phyloP scores from a whole-genome alignment of 768 basidiomycete genomes.

The Trametes maxima region DNA sequence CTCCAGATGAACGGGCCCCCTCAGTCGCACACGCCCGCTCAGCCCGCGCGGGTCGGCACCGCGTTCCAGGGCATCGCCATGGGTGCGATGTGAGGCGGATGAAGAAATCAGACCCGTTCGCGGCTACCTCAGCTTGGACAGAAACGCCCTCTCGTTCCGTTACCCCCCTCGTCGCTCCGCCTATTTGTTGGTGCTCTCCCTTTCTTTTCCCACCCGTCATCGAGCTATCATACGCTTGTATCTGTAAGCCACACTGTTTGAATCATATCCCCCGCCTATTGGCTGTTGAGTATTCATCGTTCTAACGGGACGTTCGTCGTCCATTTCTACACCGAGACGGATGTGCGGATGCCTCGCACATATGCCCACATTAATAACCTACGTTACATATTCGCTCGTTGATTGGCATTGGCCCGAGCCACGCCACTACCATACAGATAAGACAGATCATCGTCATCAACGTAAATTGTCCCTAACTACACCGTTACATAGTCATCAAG shows the following conservation, averaged over 20 bases:
- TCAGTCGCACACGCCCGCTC: slow-evolving; percentile 37
- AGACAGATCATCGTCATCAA: neutral
- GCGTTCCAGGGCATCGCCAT: slow-evolving; percentile 54
- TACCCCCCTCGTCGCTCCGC: neutral
- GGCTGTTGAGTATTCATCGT: slow-evolving; percentile 1
- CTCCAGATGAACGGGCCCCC: slow-evolving; percentile 27
- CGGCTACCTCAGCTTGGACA: slow-evolving; percentile 10
- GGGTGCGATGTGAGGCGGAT: slow-evolving; percentile 45
- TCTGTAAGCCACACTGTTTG: slow-evolving; percentile 34
- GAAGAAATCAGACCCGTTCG: neutral
- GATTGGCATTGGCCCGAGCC: too few species aligned
- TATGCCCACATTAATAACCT: too few species aligned
- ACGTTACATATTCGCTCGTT: too few species aligned
- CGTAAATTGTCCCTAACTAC: too few species aligned
- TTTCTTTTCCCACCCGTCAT: slow-evolving; percentile 13
- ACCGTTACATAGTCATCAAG: too few species aligned
- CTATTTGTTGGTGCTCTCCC: slow-evolving; percentile 16
- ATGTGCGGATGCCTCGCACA: too few species aligned
- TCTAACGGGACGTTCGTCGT: neutral
- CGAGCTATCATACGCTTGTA: slow-evolving; percentile 37
- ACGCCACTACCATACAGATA: neutral
- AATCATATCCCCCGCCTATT: slow-evolving; percentile 25
- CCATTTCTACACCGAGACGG: neutral
- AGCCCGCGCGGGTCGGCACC: slow-evolving; percentile 31
- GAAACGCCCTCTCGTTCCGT: slow-evolving; percentile 4